These are phyloP conservation scores for Lumnitzera littorea DNA, from an alignment of 345 rosid species.

Conservation along the genomic window DNA sequence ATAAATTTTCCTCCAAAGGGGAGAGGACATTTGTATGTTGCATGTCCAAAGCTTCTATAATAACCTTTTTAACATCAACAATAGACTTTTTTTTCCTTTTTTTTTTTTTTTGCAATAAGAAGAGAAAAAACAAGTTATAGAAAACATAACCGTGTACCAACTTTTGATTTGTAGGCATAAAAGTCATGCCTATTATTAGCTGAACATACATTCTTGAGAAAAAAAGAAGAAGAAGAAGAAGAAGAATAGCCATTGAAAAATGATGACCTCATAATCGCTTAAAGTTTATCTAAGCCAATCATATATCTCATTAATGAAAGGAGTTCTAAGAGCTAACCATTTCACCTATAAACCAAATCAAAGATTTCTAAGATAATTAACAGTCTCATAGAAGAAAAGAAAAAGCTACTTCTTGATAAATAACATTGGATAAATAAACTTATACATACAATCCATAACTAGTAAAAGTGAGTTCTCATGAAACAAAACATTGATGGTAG, in stretches of 20 bases:
- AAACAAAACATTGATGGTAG: too few relatives aligned
- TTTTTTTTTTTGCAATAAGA: conserved; percentile 15
- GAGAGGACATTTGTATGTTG: conserved; percentile 89
- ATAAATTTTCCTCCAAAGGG: conserved; percentile 83
- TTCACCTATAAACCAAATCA: conserved; percentile 53
- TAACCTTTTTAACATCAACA: conserved; percentile 92
- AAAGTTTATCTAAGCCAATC: conserved; percentile 70
- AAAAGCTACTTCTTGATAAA: too few relatives aligned
- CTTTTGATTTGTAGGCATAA: too few relatives aligned
- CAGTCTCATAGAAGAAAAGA: too few relatives aligned
- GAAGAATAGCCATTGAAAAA: conserved; percentile 92
- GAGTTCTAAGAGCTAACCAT: conserved; percentile 91
- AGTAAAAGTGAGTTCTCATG: too few relatives aligned
- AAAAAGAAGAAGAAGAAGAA: too few relatives aligned
- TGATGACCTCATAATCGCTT: conserved; percentile 76
- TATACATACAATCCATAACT: too few relatives aligned
- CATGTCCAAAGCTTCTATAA: conserved; percentile 88
- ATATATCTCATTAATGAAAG: conserved; percentile 92
- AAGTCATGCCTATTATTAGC: not conserved
- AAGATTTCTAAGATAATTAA: too few relatives aligned
- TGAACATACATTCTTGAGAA: conserved; percentile 72
- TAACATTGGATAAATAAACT: too few relatives aligned
- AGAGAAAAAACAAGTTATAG: too few relatives aligned
- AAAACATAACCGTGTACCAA: too few relatives aligned
- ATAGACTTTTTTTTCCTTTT: too few relatives aligned